A percentile compares a stretch with the other conserved stretches of the same genome.
Evolutionary conservation across 2,329 filamentous ascomycete species (phyloP).

Genomic region (Fusarium continuum): DNA sequence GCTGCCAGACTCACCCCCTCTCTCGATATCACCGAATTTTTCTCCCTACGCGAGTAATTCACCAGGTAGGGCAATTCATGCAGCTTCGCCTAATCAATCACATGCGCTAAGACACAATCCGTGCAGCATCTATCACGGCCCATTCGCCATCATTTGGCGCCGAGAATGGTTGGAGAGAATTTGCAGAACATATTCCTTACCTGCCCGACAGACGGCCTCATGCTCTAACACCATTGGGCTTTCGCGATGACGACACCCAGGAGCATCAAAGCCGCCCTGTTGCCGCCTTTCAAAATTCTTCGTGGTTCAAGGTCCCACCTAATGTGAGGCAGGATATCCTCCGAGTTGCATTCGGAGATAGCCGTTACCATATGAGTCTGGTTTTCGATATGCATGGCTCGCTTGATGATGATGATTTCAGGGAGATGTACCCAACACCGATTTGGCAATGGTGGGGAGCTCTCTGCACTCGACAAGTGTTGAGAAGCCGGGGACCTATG

Average conservation of each 20-base stretch:
- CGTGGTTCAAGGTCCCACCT: neutral
- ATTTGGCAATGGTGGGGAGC: neutral
- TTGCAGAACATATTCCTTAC: neutral
- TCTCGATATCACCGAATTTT: too few species aligned
- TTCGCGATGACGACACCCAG: neutral
- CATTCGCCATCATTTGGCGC: too few species aligned
- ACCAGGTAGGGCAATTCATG: neutral
- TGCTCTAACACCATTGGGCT: neutral
- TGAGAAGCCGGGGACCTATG: neutral
- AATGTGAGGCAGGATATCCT: conserved; percentile 1
- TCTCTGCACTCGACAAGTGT: neutral
- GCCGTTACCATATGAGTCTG: neutral
- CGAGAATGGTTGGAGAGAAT: neutral
- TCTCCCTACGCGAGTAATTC: neutral
- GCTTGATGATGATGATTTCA: neutral
- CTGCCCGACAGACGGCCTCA: neutral
- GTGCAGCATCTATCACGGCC: neutral
- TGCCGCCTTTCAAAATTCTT: neutral
- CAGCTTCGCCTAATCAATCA: neutral
- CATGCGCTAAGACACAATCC: neutral
- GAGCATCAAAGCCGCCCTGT: neutral
- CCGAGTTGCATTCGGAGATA: neutral
- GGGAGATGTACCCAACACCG: too few species aligned
- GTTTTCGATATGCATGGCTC: neutral
- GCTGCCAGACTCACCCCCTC: too few species aligned